Evolutionary conservation across 2,329 filamentous ascomycete species (phyloP).

Genomic region (Hypomyces perniciosus): DNA sequence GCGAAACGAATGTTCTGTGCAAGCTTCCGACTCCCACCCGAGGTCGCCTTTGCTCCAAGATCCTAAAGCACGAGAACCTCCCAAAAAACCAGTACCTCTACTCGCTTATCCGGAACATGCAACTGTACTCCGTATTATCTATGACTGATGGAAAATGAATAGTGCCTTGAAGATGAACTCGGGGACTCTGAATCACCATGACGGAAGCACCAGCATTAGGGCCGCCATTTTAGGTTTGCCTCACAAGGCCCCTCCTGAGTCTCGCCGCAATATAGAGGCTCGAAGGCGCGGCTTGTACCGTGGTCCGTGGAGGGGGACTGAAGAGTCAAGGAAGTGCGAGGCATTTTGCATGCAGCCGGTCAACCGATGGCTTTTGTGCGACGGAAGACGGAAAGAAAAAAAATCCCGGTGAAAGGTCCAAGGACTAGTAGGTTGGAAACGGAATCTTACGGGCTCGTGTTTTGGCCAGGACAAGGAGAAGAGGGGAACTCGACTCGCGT

Average conservation of each 20-base stretch:
- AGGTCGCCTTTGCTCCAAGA: conserved; percentile 67
- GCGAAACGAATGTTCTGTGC: conserved; percentile 97
- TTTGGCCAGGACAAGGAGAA: too few relatives aligned
- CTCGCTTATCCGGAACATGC: too few relatives aligned
- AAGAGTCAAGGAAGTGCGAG: conserved; percentile 3
- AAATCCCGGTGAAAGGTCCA: not conserved
- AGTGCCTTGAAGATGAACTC: too few relatives aligned
- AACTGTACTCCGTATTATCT: too few relatives aligned
- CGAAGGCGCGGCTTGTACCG: too few relatives aligned
- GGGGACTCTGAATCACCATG: not conserved
- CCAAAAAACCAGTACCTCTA: not conserved
- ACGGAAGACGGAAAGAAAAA: not conserved
- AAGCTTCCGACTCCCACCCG: conserved; percentile 75
- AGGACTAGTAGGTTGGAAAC: too few relatives aligned
- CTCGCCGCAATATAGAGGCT: not conserved
- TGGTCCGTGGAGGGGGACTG: too few relatives aligned
- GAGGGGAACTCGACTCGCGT: too few relatives aligned
- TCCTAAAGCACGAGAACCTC: conserved; percentile 10
- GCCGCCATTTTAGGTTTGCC: not conserved
- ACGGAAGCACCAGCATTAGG: not conserved
- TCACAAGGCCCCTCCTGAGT: not conserved
- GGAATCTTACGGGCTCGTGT: too few relatives aligned
- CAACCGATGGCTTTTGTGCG: not conserved
- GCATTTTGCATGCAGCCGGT: conserved; percentile 3
- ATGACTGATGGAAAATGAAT: too few relatives aligned